Evolutionary conservation across 257 asterid genomes (phyloP).

Genomic region (Thymus quinquecostatus): DNA sequence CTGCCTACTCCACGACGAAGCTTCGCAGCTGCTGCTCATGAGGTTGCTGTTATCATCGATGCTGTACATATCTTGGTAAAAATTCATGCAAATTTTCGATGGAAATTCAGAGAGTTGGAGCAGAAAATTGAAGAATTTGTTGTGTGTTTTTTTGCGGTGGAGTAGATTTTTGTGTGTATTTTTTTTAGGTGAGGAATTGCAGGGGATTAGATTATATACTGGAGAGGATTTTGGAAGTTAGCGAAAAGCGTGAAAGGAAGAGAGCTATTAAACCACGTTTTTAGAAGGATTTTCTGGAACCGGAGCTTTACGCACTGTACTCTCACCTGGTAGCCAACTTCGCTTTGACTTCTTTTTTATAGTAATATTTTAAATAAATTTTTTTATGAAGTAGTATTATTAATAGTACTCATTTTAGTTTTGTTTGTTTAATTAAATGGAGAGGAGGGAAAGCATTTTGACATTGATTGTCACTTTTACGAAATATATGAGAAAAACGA

Average conservation of each 20-base stretch:
- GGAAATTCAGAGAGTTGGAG: not conserved
- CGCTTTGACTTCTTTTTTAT: slow-evolving; percentile 37
- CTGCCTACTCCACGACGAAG: slow-evolving; percentile 48
- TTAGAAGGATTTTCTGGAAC: slow-evolving; percentile 35
- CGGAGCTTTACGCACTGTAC: slow-evolving; percentile 31
- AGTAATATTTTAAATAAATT: not conserved
- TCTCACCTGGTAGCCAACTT: slow-evolving; percentile 36
- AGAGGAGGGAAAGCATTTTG: no score
- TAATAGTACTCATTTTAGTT: no score
- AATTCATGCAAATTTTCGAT: slow-evolving; percentile 20
- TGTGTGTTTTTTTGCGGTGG: not conserved
- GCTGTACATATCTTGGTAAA: slow-evolving; percentile 27
- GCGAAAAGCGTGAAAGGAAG: slow-evolving; percentile 6
- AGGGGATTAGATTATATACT: slow-evolving; percentile 17
- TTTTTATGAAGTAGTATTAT: no score
- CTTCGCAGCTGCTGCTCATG: slow-evolving; percentile 32
- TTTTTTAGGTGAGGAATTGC: slow-evolving; percentile 23
- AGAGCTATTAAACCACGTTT: slow-evolving; percentile 34
- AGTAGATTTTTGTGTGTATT: not conserved
- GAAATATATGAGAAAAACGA: no score
- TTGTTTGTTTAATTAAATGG: no score
- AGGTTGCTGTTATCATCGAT: slow-evolving; percentile 19
- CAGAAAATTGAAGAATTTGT: not conserved
- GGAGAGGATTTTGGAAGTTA: slow-evolving; percentile 21
- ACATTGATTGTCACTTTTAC: no score